Base-by-base conservation (phyloP, 1,284 basidiomycete genomes). In the Ceratobasidium sp. region DNA sequence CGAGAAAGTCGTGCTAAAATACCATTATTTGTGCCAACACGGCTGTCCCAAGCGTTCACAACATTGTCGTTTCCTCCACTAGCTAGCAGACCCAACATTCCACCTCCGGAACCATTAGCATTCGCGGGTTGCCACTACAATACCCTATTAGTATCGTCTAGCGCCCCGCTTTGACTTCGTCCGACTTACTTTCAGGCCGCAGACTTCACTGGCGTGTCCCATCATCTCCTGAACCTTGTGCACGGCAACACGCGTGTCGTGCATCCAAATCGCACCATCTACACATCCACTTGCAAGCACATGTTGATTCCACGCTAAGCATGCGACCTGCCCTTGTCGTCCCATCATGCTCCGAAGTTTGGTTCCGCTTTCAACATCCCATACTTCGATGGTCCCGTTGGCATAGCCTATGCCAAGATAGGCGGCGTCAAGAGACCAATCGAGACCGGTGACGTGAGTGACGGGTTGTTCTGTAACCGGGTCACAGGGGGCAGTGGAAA, bases 41-140 rank as follows among this genome's bases (percentile, higher is more conserved):
- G 88, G 0, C 92, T 92, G 82, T 98, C 97, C 97, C 96, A 98
- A 74, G 97, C 93, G 83, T 98, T 97, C 77, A 98, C 96, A 20
- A 97, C 94, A 81, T 98, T 98, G 84, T 98, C 97, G 84, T 98
- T 98, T 0, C 96, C 96, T 6, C 97, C 96, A 81, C 93, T 95
- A 0, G 96, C 97, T 41, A 98, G 88, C n/a, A 97, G 87, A 12
- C 83, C 96, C 93, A 0, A 94, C 95, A 80, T 96, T 95, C 1
- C 87, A 83, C 57, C 96, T 87, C 96, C 96, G 97, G 71, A 74
- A 3, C 71, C 71, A 50, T 74, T 74, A 16, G 71, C 46, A 16
- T 74, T 74, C 33, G 71, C 71, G 41, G 71, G 38, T 82, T 83
- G 12, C 86, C 81, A 52, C 85, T 85, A 74, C 84, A 82, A 75